Conservation (phyloP, 2,329 filamentous ascomycete genomes). For the Talaromyces rugulosus region DNA sequence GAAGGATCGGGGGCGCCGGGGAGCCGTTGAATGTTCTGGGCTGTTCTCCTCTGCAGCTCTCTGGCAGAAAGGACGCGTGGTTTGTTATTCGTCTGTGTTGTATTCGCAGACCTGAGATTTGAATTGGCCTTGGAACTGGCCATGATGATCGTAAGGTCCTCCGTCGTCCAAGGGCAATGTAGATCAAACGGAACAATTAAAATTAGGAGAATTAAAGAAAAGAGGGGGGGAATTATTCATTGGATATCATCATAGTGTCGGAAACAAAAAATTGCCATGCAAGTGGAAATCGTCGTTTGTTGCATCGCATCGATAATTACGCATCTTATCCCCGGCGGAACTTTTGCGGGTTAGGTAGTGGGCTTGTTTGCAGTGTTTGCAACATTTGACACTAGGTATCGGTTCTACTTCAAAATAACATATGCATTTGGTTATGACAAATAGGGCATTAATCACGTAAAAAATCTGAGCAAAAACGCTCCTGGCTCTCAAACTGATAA, state of each 20-base stretch:
- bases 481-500: not conserved
- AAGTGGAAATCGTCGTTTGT: not conserved
- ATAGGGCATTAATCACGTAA: not conserved
- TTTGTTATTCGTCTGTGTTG: not conserved
- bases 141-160: not conserved
- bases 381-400: not conserved
- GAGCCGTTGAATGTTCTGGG: not conserved
- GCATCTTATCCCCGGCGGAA: slow-evolving; percentile 3
- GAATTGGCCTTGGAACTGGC: slow-evolving; percentile 10
- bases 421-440: not conserved
- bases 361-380: slow-evolving; percentile 19
- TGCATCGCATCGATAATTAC: not conserved
- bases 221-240: not conserved
- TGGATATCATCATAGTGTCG: not conserved
- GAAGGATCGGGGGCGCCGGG: not conserved
- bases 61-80: slow-evolving; percentile 19
- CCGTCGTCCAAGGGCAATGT: not conserved
- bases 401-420: not conserved
- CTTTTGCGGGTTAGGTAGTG: slow-evolving; percentile 5
- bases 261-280: not conserved
- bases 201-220: not conserved
- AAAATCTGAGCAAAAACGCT: not conserved
- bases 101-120: not conserved
- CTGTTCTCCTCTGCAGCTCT: slow-evolving; percentile 15
- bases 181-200: not conserved